Base-by-base conservation (phyloP, 2,329 filamentous ascomycete genomes). In the Stachybotrys chlorohalonatus region DNA sequence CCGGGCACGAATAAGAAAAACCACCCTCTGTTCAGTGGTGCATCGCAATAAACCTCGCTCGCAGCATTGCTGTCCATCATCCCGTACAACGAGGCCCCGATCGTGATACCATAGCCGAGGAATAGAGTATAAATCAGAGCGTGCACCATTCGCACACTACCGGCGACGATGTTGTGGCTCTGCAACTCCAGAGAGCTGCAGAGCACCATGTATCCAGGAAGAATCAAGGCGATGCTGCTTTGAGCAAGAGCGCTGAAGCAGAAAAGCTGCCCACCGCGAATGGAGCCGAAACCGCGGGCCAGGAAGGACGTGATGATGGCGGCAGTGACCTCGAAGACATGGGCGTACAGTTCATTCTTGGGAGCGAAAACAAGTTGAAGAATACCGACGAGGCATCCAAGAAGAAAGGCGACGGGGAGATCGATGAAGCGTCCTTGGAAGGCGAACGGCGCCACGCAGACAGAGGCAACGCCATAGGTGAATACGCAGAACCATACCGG, bases 351-450 rank as follows among this genome's bases (percentile, higher is more conserved):
- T 48, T 88, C 84, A 13, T 89, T 93, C 24, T 78, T 82, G 0
- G 90, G 88, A 0, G 88, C 86, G 6, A 90, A 73, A 31, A 90
- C 80, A 9, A 93, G 80, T 63, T 94, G 89, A 51, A 95, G 73
- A 53, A 85, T 70, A 1, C 89, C 90, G 0, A 95, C 77, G 16
- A 92, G 73, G 63, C 82, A 85, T 2, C 90, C 90, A 0, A 95
- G 78, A 1, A 90, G 54, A 66, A 94, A 94, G 17, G 85, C 84
- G 31, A 92, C 79, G 0, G 89, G 89, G 56, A 94, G 73, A 66
- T 95, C 90, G 62, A 93, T 86, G 47, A 85, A 82, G 4, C 89
- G 81, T 3, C 87, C 88, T 54, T 84, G 75, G 64, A 94, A 95
- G 4, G 87, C 89, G 63, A 94, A 94, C 0, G 89, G 89, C 0